phyloP scores from a whole-genome alignment of 176 grass and related monocot genomes.

The Tillandsia fasciculata region DNA sequence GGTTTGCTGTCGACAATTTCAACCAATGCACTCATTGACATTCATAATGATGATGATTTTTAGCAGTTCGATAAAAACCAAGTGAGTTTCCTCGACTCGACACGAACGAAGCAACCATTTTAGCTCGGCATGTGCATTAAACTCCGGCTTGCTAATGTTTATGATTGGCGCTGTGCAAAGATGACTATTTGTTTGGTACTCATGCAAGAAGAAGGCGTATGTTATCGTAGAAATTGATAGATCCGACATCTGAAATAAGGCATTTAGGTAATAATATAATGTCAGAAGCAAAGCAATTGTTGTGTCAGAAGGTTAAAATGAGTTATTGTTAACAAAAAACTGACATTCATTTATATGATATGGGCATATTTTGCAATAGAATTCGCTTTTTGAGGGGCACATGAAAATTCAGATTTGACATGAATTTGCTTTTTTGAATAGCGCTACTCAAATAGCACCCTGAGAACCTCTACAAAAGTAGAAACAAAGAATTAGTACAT shows the following conservation, averaged over 20 bases:
- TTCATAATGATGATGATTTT: background rate
- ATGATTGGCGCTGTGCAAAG: conserved; percentile 11
- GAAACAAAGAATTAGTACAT: no score
- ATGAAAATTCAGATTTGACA: no score
- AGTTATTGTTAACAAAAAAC: no score
- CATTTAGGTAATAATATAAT: background rate
- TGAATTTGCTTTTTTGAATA: no score
- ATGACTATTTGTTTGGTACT: background rate
- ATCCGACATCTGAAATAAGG: conserved; percentile 13
- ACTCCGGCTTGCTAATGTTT: conserved; percentile 3
- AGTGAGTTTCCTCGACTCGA: conserved; percentile 7
- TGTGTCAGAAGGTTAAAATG: no score
- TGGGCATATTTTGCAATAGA: no score
- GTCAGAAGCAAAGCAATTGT: no score
- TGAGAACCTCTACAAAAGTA: no score
- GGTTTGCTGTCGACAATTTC: conserved; percentile 3
- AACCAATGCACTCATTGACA: background rate
- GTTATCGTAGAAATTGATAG: conserved; percentile 9
- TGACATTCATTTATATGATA: background rate
- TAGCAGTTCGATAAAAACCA: conserved; percentile 8
- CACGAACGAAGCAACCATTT: conserved; percentile 19
- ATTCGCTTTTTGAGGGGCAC: no score
- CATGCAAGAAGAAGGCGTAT: conserved; percentile 14
- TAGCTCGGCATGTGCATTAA: conserved; percentile 8
- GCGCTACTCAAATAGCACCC: no score